A percentile compares a stretch with the other conserved stretches of the same genome.
Conservation (phyloP, 208 protist genomes). For the Leishmania braziliensis region DNA sequence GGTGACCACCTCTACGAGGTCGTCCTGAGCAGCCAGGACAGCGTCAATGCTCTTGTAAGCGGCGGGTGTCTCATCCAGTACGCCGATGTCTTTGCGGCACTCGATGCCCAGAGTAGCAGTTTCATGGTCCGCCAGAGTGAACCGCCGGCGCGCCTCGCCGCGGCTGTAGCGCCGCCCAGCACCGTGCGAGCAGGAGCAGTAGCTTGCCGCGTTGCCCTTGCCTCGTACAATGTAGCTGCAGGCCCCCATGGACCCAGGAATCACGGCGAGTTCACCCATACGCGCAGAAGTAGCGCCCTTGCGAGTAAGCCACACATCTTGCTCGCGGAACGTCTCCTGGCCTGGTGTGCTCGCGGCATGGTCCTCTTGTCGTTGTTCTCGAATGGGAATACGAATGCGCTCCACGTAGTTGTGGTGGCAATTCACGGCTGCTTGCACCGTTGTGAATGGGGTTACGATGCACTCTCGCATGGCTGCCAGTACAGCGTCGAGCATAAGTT, state of each 20-base stretch:
- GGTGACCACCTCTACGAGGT: conserved; percentile 80
- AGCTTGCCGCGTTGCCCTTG: conserved; percentile 72
- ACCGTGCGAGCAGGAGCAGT: conserved; percentile 85
- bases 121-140: conserved; percentile 77
- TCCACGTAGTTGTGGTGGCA: conserved; percentile 94
- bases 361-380: background rate
- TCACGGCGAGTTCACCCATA: conserved; percentile 78
- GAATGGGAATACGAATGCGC: conserved; percentile 16
- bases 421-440: conserved; percentile 69
- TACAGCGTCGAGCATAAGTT: conserved; percentile 82
- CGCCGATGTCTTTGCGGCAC: conserved; percentile 77
- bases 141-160: conserved; percentile 75
- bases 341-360: background rate
- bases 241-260: conserved; percentile 90
- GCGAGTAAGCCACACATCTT: conserved; percentile 83
- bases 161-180: conserved; percentile 78
- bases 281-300: conserved; percentile 88
- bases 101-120: conserved; percentile 66
- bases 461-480: conserved; percentile 54
- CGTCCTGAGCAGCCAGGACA: conserved; percentile 80
- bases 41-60: conserved; percentile 91
- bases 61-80: conserved; percentile 85
- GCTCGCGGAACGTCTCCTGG: conserved; percentile 11
- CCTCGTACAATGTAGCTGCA: conserved; percentile 89
- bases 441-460: conserved; percentile 45